Percentiles rank a stretch among this genome's conserved stretches.
Evolutionary conservation across 345 rosid genomes (phyloP).

Genomic region (Eucalyptus decipiens): DNA sequence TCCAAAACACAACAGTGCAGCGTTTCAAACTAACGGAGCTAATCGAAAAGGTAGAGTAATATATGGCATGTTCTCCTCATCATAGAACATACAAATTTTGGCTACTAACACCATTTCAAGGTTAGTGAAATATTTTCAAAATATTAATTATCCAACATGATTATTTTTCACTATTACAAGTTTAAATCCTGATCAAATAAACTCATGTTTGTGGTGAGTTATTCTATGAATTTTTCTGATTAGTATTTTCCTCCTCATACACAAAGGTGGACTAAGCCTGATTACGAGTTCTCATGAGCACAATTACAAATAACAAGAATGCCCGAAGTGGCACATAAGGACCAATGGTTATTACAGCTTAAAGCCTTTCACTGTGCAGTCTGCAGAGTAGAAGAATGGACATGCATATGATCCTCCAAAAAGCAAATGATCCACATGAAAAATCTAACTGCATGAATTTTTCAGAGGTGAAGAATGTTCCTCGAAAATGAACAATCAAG

Average conservation of each 20-base stretch:
- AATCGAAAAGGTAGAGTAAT: neutral
- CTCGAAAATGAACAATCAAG: neutral
- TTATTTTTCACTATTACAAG: neutral
- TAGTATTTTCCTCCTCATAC: neutral
- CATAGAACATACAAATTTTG: neutral
- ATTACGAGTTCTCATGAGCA: neutral
- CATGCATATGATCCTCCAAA: neutral
- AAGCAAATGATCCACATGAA: neutral
- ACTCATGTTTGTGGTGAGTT: neutral
- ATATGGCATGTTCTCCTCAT: neutral
- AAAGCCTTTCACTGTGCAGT: neutral
- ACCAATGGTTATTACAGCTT: neutral
- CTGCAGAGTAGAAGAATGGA: neutral
- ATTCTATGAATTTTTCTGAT: neutral
- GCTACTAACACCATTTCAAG: neutral
- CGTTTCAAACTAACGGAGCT: neutral
- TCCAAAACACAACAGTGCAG: neutral
- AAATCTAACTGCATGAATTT: neutral
- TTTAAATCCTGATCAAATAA: neutral
- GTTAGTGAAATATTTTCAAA: neutral
- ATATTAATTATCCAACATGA: neutral
- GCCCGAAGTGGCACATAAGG: neutral
- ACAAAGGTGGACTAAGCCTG: neutral
- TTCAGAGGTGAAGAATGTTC: neutral
- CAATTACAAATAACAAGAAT: neutral